Percentiles rank a stretch among this genome's conserved stretches.
Evolutionary conservation across 2,329 filamentous ascomycete genomes (phyloP).

Genomic region (Exophiala mesophila): DNA sequence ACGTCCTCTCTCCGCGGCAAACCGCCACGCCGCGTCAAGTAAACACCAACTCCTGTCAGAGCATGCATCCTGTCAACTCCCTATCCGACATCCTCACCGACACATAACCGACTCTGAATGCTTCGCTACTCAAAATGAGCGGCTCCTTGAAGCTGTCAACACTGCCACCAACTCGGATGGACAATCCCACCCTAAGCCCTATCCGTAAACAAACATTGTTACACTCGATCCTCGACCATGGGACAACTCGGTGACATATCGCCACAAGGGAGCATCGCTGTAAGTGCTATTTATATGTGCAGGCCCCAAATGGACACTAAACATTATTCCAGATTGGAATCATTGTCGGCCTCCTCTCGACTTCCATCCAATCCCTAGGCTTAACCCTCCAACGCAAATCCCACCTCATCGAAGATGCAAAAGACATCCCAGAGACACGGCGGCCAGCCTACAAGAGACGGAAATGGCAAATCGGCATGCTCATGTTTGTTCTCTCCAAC

Average conservation of each 20-base stretch:
- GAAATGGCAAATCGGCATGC: slow-evolving; percentile 94
- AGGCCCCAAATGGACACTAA: slow-evolving; percentile 18
- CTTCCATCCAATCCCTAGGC: slow-evolving; percentile 89
- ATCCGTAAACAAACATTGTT: background rate
- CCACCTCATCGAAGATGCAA: slow-evolving; percentile 95
- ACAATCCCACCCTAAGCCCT: slow-evolving; percentile 2
- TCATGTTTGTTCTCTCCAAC: slow-evolving; percentile 93
- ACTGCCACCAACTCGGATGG: slow-evolving; percentile 11
- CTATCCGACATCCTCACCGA: background rate
- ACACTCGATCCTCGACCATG: slow-evolving; percentile 44
- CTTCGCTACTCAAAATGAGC: slow-evolving; percentile 13
- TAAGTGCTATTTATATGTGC: too few relatives aligned
- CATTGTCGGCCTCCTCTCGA: slow-evolving; percentile 85
- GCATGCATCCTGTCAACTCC: too few relatives aligned
- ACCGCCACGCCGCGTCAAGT: too few relatives aligned
- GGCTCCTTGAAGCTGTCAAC: slow-evolving; percentile 9
- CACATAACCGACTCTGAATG: too few relatives aligned
- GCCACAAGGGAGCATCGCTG: slow-evolving; percentile 71
- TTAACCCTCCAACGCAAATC: slow-evolving; percentile 96
- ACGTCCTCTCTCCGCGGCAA: too few relatives aligned
- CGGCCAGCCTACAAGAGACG: slow-evolving; percentile 84
- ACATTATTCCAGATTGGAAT: slow-evolving; percentile 68
- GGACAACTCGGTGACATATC: slow-evolving; percentile 70
- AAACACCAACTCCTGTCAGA: too few relatives aligned
- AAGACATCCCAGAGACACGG: slow-evolving; percentile 68